Evolutionary conservation across 2,329 filamentous ascomycete species (phyloP).

Genomic region (Aspergillus carbonarius): DNA sequence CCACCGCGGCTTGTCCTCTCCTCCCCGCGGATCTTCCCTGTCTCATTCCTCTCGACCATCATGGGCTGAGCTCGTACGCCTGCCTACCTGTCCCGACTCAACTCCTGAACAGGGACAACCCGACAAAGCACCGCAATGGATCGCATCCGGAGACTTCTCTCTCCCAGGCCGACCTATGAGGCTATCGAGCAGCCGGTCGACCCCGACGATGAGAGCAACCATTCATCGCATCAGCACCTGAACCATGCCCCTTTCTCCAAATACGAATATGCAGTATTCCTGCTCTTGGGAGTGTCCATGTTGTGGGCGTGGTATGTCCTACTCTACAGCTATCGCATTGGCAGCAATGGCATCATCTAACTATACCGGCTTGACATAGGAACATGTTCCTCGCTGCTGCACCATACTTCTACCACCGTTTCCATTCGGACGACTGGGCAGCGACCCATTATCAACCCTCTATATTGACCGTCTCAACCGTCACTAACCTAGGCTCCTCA

Average conservation of each 20-base stretch:
- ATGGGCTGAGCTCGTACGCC: slow-evolving; percentile 15
- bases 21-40: slow-evolving; percentile 15
- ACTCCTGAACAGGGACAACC: background rate
- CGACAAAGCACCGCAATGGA: slow-evolving; percentile 26
- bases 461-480: slow-evolving; percentile 80
- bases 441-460: slow-evolving; percentile 82
- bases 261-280: slow-evolving; percentile 82
- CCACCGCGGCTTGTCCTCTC: background rate
- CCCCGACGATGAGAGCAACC: slow-evolving; percentile 32
- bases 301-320: slow-evolving; percentile 84
- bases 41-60: slow-evolving; percentile 1
- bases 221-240: slow-evolving; percentile 10
- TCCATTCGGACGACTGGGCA: slow-evolving; percentile 68
- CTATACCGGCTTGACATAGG: slow-evolving; percentile 51
- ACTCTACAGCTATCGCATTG: background rate
- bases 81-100: background rate
- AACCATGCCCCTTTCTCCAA: slow-evolving; percentile 64
- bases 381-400: slow-evolving; percentile 98
- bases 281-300: slow-evolving; percentile 86
- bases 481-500: slow-evolving; percentile 76
- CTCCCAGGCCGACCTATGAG: slow-evolving; percentile 30
- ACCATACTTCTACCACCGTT: slow-evolving; percentile 86
- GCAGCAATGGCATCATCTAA: background rate
- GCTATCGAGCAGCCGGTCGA: slow-evolving; percentile 28
- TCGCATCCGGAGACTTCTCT: slow-evolving; percentile 35